Evolutionary conservation across 805 yeast species (phyloP).

Genomic region (Scheffersomyces ergatensis): DNA sequence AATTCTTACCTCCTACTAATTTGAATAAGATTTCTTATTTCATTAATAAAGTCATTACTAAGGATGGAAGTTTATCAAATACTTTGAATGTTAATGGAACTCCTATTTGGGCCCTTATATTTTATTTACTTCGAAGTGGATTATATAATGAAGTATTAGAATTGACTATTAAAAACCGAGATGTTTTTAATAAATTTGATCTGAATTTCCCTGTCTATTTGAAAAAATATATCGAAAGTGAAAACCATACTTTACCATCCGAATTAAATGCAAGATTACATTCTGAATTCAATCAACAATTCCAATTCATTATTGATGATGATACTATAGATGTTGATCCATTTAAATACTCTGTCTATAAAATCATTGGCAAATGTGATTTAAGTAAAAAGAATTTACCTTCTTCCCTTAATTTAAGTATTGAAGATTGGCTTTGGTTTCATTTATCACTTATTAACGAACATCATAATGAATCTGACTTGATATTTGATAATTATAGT

Average conservation of each 20-base stretch:
- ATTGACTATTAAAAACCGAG: slow-evolving; percentile 59
- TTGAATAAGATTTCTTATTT: slow-evolving; percentile 69
- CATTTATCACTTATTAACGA: slow-evolving; percentile 78
- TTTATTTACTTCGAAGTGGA: slow-evolving; percentile 83
- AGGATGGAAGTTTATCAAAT: slow-evolving; percentile 22
- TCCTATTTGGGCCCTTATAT: slow-evolving; percentile 94
- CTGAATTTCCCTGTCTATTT: slow-evolving; percentile 79
- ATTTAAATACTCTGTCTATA: slow-evolving; percentile 84
- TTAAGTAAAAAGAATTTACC: slow-evolving; percentile 65
- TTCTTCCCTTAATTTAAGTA: slow-evolving; percentile 64
- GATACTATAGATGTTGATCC: slow-evolving; percentile 63
- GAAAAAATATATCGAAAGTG: slow-evolving; percentile 57
- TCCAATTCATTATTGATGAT: slow-evolving; percentile 57
- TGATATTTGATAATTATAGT: slow-evolving; percentile 68
- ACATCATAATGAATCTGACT: slow-evolving; percentile 43
- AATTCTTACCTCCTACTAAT: slow-evolving; percentile 56
- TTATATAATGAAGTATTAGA: slow-evolving; percentile 73
- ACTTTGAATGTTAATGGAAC: slow-evolving; percentile 62
- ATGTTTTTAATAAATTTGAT: slow-evolving; percentile 80
- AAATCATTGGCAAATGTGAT: slow-evolving; percentile 89
- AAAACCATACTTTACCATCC: slow-evolving; percentile 55
- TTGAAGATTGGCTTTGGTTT: slow-evolving; percentile 97
- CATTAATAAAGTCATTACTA: slow-evolving; percentile 34
- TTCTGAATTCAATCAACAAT: slow-evolving; percentile 81
- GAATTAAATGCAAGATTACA: slow-evolving; percentile 69